Conservation (phyloP, 1,284 basidiomycete genomes). For the Leccinum angustisporum region DNA sequence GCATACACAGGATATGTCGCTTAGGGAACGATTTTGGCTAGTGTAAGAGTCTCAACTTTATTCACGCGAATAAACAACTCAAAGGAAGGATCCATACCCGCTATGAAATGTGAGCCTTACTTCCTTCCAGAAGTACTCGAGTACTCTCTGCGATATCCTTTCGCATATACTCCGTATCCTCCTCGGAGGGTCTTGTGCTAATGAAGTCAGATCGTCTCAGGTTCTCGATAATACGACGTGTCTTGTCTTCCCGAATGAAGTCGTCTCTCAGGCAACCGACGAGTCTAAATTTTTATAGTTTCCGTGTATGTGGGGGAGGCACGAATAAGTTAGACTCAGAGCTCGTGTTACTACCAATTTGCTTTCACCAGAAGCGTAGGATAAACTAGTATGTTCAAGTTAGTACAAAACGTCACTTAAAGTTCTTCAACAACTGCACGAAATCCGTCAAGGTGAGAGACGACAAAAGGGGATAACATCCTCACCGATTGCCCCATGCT, state of each 20-base stretch:
- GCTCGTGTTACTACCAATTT: background rate
- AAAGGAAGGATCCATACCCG: conserved; percentile 1
- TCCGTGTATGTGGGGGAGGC: conserved; percentile 20
- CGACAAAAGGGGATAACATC: background rate
- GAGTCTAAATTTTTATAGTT: conserved; percentile 18
- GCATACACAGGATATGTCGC: background rate
- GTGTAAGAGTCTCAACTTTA: background rate
- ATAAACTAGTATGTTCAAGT: background rate
- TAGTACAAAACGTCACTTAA: background rate
- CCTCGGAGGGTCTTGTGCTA: conserved; percentile 16
- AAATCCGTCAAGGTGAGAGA: background rate
- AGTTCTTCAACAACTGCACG: background rate
- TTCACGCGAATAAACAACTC: background rate
- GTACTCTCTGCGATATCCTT: conserved; percentile 28
- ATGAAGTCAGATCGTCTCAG: conserved; percentile 29
- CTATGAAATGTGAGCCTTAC: conserved; percentile 21
- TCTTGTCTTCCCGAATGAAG: conserved; percentile 27
- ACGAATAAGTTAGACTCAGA: conserved; percentile 18
- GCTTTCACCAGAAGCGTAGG: background rate
- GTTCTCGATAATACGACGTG: conserved; percentile 23
- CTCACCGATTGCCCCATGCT: background rate
- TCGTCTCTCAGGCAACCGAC: conserved; percentile 25
- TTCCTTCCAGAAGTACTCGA: conserved; percentile 28
- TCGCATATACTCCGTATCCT: conserved; percentile 21
- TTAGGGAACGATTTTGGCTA: background rate